Evolutionary conservation across 768 basidiomycete genomes (phyloP).

Genomic region (Vishniacozyma victoriae): DNA sequence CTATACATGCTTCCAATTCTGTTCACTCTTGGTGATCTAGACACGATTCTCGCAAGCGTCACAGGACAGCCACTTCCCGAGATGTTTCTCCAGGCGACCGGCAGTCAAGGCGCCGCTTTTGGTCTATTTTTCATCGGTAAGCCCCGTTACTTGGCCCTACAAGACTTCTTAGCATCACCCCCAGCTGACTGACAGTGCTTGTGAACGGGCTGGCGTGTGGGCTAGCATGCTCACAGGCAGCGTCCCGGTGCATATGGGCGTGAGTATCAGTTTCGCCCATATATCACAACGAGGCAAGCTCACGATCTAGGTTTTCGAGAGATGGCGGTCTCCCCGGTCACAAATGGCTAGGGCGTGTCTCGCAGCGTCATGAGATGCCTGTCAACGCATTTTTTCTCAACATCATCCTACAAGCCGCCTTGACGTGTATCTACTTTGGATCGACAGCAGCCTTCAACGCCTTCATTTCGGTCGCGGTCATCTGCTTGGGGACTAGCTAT

Average conservation of each 20-base stretch:
- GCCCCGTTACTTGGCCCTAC: constrained; percentile 1
- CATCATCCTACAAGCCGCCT: constrained; percentile 55
- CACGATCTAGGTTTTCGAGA: constrained; percentile 54
- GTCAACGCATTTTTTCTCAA: constrained; percentile 59
- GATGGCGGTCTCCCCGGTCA: constrained; percentile 61
- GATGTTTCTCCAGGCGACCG: constrained; percentile 60
- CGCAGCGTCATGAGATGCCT: constrained; percentile 52
- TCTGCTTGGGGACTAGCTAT: constrained; percentile 59
- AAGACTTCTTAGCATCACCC: too few species aligned
- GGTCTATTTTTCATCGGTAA: constrained; percentile 54
- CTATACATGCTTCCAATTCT: constrained; percentile 59
- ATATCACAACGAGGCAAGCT: too few species aligned
- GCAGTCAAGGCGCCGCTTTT: constrained; percentile 58
- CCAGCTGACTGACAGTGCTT: too few species aligned
- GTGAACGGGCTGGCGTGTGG: background rate
- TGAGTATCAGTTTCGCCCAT: constrained; percentile 13
- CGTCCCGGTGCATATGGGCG: constrained; percentile 31
- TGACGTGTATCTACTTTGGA: constrained; percentile 59
- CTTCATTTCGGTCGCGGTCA: constrained; percentile 60
- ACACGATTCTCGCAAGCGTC: constrained; percentile 54
- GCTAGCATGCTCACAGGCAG: constrained; percentile 7
- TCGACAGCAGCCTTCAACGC: constrained; percentile 59
- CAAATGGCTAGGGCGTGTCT: constrained; percentile 51
- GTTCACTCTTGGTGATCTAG: constrained; percentile 60
- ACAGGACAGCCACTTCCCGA: constrained; percentile 62